Base-by-base conservation (phyloP, 1,139 yeast species). In the Blastobotrys illinoisensis region DNA sequence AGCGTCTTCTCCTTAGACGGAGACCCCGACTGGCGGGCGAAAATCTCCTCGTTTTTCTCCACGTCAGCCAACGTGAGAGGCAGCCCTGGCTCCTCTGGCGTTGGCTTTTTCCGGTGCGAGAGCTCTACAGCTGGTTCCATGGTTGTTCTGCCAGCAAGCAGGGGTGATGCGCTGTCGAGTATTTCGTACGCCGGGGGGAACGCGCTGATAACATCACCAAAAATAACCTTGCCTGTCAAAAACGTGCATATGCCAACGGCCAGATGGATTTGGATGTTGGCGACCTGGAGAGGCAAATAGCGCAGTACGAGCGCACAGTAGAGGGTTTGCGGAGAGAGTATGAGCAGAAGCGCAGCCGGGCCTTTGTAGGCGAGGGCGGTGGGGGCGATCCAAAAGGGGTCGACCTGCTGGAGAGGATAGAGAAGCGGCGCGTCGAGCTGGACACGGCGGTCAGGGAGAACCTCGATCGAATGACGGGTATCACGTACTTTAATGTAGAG, bases 391-490 rank as follows among this genome's bases (percentile, higher is more conserved):
- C 16, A 3, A n/a, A 3, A 5, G 16, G 7, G 16, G 16, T 32
- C 3, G 26, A 44, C 9, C 26, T 21, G 46, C 26, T 44, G 46
- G 46, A 14, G 7, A 21, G 26, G 46, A 9, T 20, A 4, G 46
- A 44, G n/a, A 11, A 44, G 23, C 24, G 24, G 43, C 48, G 48
- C 40, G 43, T 28, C 5, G 48, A 46, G 36, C 40, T 32, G 16
- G 40, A 32, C 40, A 13, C 7, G 40, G 40, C 40, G 40, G 40
- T 32, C n/a, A 20, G 26, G 40, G 66, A 62, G 45, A 63, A 62
- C 32, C 36, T 63, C 18, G 58, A 59, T 46, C 52, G 67, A 43
- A 55, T 64, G 13, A 60, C 64, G 1, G 67, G 67, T 2, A 55
- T 60, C 16, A 64, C 67, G 6, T 63, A 61, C 21, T 64, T 64